Evolutionary conservation across 495 filamentous ascomycete genomes (phyloP).

Genomic region (Diplogelasinospora grovesii): DNA sequence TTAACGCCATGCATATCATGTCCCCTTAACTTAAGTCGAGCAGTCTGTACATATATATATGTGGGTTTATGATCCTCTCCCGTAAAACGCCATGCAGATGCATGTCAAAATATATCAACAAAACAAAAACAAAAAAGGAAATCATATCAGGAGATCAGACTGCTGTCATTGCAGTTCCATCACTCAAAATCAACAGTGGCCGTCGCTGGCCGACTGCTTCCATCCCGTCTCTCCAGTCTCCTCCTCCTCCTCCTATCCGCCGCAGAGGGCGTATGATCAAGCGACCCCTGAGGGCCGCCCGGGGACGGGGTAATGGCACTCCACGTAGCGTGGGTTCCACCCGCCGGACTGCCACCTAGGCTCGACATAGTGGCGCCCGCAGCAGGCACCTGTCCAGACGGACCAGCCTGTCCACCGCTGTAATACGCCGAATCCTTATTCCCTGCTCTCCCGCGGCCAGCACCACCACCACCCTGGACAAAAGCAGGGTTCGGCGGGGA

Average conservation of each 20-base stretch:
- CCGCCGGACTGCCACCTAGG: slow-evolving; percentile 21
- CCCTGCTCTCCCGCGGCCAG: slow-evolving; percentile 26
- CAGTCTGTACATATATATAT: too few species aligned
- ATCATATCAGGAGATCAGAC: too few species aligned
- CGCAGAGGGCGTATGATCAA: slow-evolving; percentile 9
- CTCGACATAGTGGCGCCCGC: slow-evolving; percentile 36
- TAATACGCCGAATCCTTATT: slow-evolving; percentile 50
- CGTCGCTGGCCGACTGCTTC: slow-evolving; percentile 15
- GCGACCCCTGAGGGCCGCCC: slow-evolving; percentile 10
- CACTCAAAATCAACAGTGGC: slow-evolving; percentile 39
- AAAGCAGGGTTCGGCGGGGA: slow-evolving; percentile 43
- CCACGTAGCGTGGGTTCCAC: slow-evolving; percentile 33
- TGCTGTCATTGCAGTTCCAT: slow-evolving; percentile 5
- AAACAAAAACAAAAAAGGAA: too few species aligned
- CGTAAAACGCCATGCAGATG: too few species aligned
- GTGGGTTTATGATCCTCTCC: too few species aligned
- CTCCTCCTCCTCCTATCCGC: slow-evolving; percentile 41
- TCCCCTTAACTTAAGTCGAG: too few species aligned
- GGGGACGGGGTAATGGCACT: slow-evolving; percentile 31
- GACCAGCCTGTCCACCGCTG: slow-evolving; percentile 40
- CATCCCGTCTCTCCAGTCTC: slow-evolving; percentile 41
- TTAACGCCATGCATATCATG: too few species aligned
- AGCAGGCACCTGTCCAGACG: slow-evolving; percentile 26
- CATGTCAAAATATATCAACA: too few species aligned
- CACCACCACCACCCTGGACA: too few species aligned